Evolutionary conservation across 306 rosid species (phyloP), one percentile per base, ranked within the genome.

Genomic region (Cucurbita ficifolia): DNA sequence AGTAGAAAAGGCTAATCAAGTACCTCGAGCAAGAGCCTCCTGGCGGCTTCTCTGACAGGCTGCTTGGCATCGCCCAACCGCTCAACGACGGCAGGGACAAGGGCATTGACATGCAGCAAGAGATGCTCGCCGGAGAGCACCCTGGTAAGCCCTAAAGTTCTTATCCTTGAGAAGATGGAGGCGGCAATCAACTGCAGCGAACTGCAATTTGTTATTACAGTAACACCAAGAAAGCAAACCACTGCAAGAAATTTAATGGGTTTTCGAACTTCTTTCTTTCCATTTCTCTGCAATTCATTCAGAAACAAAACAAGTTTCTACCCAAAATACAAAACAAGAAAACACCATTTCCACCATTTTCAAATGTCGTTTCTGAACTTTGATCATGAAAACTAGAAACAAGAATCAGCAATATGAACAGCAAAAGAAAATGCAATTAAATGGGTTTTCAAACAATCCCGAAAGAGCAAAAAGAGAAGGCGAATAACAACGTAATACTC

Each of bases 61-160:
- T 95, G 99, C 19, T 95, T 95, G 17, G 87, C 86, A 67, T 95
- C 99, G 16, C 97, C 99, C 21, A 95, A 81, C 11, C 99, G 97
- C 75, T 95, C 96, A 38, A 95, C 99, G 21, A 84, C 89, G 50
- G 99, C 96, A 10, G 99, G 99, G 42, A 95, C 96, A 38, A 91
- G 99, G 1, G 90, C 99, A 77, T 91, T 95, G 84, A 91, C 89
- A 72, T 95, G 97, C 19, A 95, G 89, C 83, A 91, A 89, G 82
- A 95, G 83, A 77, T 89, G 97, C 42, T 95, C 99, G 11, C 97
- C 96, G 63, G 99, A 87, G 76, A 95, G 96, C 93, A 45, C 99
- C 99, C 81, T 91, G 99, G 1, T 97, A 89, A 76, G 91, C 91
- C 74, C 84, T 86, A 81, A 95, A 95, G 81, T 95, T 95, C 79